Conservation (phyloP, 176 grass and related monocot genomes). For the Pharus latifolius region DNA sequence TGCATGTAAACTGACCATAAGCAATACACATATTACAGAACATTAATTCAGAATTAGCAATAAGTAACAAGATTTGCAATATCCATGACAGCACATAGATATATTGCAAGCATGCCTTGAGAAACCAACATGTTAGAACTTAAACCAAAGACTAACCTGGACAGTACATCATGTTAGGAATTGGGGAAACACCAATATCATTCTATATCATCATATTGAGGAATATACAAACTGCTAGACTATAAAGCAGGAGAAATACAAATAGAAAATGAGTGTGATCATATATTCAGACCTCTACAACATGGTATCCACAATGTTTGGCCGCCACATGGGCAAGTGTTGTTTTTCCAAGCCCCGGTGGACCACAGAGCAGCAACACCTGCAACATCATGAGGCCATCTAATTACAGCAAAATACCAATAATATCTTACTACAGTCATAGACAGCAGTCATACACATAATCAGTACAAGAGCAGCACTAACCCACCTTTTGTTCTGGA, state of each 20-base stretch:
- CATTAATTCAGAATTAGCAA: background rate
- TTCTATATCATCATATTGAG: background rate
- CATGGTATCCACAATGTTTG: slow-evolving; percentile 92
- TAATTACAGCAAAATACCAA: background rate
- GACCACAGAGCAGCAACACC: slow-evolving; percentile 92
- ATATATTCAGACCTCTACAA: slow-evolving; percentile 63
- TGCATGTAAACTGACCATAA: slow-evolving; percentile 31
- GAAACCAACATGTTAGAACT: background rate
- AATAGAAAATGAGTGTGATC: too few relatives aligned
- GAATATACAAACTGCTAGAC: background rate
- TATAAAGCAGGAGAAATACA: background rate
- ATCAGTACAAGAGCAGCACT: background rate
- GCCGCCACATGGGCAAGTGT: slow-evolving; percentile 90
- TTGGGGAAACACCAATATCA: background rate
- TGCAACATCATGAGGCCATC: slow-evolving; percentile 24
- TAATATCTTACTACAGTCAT: background rate
- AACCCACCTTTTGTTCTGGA: slow-evolving; percentile 74
- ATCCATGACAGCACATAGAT: background rate
- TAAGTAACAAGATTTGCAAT: background rate
- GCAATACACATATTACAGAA: slow-evolving; percentile 7
- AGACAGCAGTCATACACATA: background rate
- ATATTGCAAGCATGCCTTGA: background rate
- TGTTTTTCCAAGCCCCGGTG: slow-evolving; percentile 92
- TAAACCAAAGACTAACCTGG: background rate
- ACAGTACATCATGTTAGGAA: background rate